A percentile compares a stretch with the other conserved stretches of the same genome.
These are phyloP conservation scores for Colletotrichum liriopes DNA, from an alignment of 2,329 filamentous ascomycete species.

Conservation along the genomic window DNA sequence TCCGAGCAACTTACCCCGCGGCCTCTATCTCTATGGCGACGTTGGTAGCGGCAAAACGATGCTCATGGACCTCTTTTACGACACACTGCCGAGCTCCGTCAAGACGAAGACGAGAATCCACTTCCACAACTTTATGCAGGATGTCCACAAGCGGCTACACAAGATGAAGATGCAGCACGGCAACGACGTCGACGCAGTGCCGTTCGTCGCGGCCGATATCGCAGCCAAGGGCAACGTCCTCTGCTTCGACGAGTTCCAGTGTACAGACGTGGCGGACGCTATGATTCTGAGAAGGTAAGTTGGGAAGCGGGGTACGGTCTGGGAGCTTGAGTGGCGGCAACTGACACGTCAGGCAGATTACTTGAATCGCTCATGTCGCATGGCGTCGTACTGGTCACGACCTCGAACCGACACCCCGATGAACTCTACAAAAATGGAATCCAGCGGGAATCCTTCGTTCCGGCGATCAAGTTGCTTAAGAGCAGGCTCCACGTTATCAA, in stretches of 20 bases:
- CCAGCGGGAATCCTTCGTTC: constrained; percentile 94
- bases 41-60: constrained; percentile 99
- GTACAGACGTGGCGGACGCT: constrained; percentile 97
- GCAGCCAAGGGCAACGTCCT: constrained; percentile 87
- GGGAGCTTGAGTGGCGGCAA: background rate
- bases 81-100: constrained; percentile 87
- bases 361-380: constrained; percentile 95
- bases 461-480: constrained; percentile 94
- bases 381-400: constrained; percentile 96
- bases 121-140: constrained; percentile 99
- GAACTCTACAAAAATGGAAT: constrained; percentile 99
- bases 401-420: constrained; percentile 95
- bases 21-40: constrained; percentile 95
- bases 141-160: constrained; percentile 92
- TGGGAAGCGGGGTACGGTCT: background rate
- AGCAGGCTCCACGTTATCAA: constrained; percentile 89
- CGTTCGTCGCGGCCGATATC: constrained; percentile 95
- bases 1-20: constrained; percentile 83
- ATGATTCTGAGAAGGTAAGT: constrained; percentile 89
- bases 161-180: constrained; percentile 91
- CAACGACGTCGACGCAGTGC: constrained; percentile 90
- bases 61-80: constrained; percentile 99
- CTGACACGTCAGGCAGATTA: constrained; percentile 64
- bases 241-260: constrained; percentile 99
- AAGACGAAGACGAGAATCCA: constrained; percentile 91